Base-by-base conservation (phyloP, 768 basidiomycete species). In the Clathrus columnatus region DNA sequence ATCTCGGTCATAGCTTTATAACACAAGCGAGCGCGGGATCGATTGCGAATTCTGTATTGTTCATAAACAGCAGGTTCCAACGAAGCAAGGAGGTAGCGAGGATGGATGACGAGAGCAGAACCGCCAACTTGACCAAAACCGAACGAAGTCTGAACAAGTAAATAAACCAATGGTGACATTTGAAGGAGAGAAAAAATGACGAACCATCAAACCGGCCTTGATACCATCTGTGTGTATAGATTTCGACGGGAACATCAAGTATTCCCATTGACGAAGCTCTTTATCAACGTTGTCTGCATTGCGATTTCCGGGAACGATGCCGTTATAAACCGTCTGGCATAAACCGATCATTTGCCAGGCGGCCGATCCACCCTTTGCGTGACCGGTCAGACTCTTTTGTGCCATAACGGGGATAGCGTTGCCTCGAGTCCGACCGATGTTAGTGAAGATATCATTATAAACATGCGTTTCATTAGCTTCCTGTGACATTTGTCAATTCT, bases 91-190 rank as follows among this genome's bases (percentile, higher is more conserved):
- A 96, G 78, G 72, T 90, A 91, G 61, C 91, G 87, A 59, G 96
- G 94, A 68, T 98, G 85, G 49, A 98, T 66, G 63, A 97, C 75
- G 60, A 94, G 78, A 44, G 85, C 88, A 55, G 83, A 88, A 53
- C 96, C 96, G 51, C 96, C 96, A 59, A 97, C 95, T 80, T 97
- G 96, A 63, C 96, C 94, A 75, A 98, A 98, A 60, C 96, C 95
- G 71, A 95, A 95, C 14, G 91, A 93, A 0, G 91, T 93, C 84
- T 91, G n/a, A n/a, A 60, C 23, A 61, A 48, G 48, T 50, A 61
- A 29, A 32, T 41, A 7, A 54, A 50, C 28, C 27, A 30, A 16
- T 29, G 47, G 54, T 56, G 50, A 18, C 28, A 6, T 28, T 4
- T 24, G 5, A n/a, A 17, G 7, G 48, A 10, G 26, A 14, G 10